A percentile compares a stretch with the other conserved stretches of the same genome.
phyloP scores from a whole-genome alignment of 1,139 yeast species.

The Hemisphaericaspora xylofermentans region DNA sequence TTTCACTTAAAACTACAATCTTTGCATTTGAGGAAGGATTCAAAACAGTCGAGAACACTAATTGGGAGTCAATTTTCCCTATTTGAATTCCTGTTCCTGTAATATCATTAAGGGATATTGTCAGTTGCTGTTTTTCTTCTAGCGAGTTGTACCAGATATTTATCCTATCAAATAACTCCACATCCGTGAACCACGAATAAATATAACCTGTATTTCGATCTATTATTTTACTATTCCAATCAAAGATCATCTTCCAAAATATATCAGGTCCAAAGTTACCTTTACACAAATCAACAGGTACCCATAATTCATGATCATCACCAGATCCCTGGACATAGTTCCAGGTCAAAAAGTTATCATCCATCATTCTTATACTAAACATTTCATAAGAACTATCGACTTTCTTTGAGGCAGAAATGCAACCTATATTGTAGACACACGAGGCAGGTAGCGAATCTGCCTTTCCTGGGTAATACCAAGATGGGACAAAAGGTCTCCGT shows the following conservation, averaged over 20 bases:
- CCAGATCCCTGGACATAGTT: constrained; percentile 87
- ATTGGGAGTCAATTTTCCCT: constrained; percentile 26
- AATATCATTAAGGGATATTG: constrained; percentile 1
- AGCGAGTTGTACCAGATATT: constrained; percentile 11
- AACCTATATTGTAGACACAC: constrained; percentile 27
- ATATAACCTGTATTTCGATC: constrained; percentile 29
- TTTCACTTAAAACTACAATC: constrained; percentile 28
- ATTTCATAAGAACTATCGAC: constrained; percentile 20
- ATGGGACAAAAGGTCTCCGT: constrained; percentile 57
- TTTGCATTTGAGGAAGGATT: constrained; percentile 13
- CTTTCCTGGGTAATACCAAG: constrained; percentile 67
- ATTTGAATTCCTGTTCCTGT: constrained; percentile 28
- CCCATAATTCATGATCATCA: constrained; percentile 92
- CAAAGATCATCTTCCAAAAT: constrained; percentile 52
- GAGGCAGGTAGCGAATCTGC: constrained; percentile 4
- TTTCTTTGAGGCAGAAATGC: constrained; percentile 65
- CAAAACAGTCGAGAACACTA: constrained; percentile 14
- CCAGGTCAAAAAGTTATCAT: constrained; percentile 19
- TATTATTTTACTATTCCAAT: constrained; percentile 20
- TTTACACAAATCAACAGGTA: constrained; percentile 37
- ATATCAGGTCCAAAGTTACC: constrained; percentile 49
- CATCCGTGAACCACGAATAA: constrained; percentile 36
- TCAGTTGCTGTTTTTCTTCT: neutral
- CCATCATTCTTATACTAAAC: constrained; percentile 3
- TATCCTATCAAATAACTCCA: constrained; percentile 18